Evolutionary conservation across 441 rosid genomes (phyloP), one percentile per base, ranked within the genome.

Genomic region (Jatropha multifida): DNA sequence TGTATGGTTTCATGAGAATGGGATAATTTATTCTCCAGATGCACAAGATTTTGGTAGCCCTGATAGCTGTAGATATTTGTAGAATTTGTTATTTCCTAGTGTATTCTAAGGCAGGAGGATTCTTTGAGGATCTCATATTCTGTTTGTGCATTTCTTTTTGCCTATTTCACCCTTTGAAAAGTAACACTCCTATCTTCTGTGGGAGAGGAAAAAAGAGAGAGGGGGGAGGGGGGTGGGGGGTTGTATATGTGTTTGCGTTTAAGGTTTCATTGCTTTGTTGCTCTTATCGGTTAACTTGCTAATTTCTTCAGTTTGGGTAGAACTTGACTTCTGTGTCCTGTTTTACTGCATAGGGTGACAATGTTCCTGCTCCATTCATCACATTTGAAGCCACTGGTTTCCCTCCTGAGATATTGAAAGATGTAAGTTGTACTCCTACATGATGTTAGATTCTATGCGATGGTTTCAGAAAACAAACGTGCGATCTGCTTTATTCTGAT

Each of bases 331-430:
- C 12, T 71, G 73, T 61, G 46, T 64, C 48, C 65, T 77, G 51
- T 78, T 69, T 27, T 48, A 80, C 79, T 84, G 26, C 77, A 77
- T 83, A 95, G 99, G 99, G 99, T 69, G 98, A 90, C 74, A 85
- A 90, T 78, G 86, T 93, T 76, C 98, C 99, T 6, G 86, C 97
- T 42, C 99, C 99, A 52, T 92, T 85, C 78, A 95, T 93, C 86
- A 89, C 98, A 51, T 95, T 95, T 88, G 99, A 95, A 77, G 90
- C 90, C 38, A 83, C 90, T 78, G 94, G 92, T 69, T 94, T 95
- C 69, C 99, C 99, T 77, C 86, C 92, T 20, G 99, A 95, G 92
- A 88, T 95, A 73, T 79, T 95, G 74, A 83, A 88, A 86, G 99
- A 95, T 90, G 99, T 90, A 84, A 82, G 92, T 78, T 80, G 65